Conservation (phyloP, 331 rosid species). For the Malus hybrid region DNA sequence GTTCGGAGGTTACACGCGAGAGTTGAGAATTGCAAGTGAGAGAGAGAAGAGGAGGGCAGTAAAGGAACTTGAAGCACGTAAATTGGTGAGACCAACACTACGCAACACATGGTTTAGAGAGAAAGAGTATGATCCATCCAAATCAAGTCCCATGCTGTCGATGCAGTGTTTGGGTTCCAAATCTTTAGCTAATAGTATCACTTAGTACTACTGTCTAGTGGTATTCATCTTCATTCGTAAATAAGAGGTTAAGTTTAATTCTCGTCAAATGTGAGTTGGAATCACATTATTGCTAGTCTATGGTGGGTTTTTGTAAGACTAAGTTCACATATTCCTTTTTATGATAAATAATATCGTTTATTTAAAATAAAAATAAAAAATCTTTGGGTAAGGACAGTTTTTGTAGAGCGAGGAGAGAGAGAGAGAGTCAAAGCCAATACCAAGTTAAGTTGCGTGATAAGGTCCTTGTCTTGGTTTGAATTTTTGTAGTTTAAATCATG, state of each 20-base stretch:
- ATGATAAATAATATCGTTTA: too few relatives aligned
- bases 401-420: not conserved
- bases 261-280: rapidly evolving
- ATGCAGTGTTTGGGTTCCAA: not conserved
- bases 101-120: slow-evolving; percentile 1
- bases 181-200: not conserved
- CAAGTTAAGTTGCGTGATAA: not conserved
- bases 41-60: not conserved
- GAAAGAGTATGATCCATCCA: not conserved
- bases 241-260: rapidly evolving
- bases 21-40: not conserved
- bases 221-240: too few relatives aligned
- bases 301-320: rapidly evolving
- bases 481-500: not conserved
- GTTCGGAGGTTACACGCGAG: slow-evolving; percentile 47
- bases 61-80: not conserved
- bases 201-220: too few relatives aligned
- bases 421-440: too few relatives aligned
- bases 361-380: too few relatives aligned
- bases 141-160: slow-evolving; percentile 1
- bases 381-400: not conserved
- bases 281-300: rapidly evolving
- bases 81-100: not conserved
- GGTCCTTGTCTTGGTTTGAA: not conserved
- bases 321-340: rapidly evolving